Evolutionary conservation across 2,329 filamentous ascomycete genomes (phyloP), one percentile per base, ranked within the genome.

Genomic region (Kalaharituber pfeilii): DNA sequence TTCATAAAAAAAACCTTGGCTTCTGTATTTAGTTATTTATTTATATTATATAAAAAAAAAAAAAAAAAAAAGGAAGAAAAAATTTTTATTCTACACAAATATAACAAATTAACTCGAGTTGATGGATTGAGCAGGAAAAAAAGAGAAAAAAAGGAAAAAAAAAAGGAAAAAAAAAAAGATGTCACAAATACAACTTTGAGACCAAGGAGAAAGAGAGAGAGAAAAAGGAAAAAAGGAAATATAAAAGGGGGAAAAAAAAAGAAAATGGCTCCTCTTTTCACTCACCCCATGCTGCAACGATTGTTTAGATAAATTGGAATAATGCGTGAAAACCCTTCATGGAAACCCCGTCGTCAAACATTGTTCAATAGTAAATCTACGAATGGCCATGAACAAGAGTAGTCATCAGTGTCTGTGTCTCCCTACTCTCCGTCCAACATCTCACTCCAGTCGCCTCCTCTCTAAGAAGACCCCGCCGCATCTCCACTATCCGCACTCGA

Each of bases 101-200:
- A n/a, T n/a, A n/a, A n/a, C n/a, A n/a, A n/a, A n/a, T n/a, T n/a
- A n/a, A n/a, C n/a, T n/a, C n/a, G n/a, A n/a, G n/a, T n/a, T n/a
- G n/a, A n/a, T n/a, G n/a, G n/a, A n/a, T n/a, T 11, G n/a, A 36
- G 11, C 30, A 36, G n/a, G n/a, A 36, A 2, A 1, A 36, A 45
- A 45, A 45, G 13, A n/a, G 20, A 45, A 7, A 33, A 66, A 61
- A 63, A 57, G 28, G 53, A 56, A 33, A 51, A 50, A 30, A 39
- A 50, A 44, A 11, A 42, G 39, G 54, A 53, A 24, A 51, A n/a
- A 53, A 49, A 59, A 20, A 50, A 29, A 49, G 47, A n/a, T n/a
- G n/a, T n/a, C 22, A 24, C 18, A 22, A 7, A 36, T 36, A 36
- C n/a, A n/a, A 36, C 30, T 9, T 9, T 24, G 20, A 13, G 18